phyloP scores from a whole-genome alignment of 225 moss, liverwort and hornwort species.

The Polytrichum commune region DNA sequence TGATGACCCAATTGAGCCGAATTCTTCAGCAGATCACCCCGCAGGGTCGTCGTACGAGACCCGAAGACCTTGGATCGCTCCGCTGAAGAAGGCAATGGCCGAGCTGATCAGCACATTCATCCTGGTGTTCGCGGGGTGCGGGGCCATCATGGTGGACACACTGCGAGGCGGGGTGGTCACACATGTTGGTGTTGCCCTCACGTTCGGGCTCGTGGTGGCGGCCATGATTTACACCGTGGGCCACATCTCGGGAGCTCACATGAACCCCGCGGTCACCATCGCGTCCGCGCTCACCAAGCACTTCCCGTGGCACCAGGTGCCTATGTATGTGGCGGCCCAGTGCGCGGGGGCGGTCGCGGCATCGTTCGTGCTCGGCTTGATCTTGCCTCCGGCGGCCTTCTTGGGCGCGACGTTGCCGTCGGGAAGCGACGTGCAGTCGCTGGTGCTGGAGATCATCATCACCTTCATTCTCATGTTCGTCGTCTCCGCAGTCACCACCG shows the following conservation, averaged over 20 bases:
- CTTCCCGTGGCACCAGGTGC: conserved; percentile 68
- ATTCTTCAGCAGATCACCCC: no score
- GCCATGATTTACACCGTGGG: conserved; percentile 53
- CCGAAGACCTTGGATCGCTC: no score
- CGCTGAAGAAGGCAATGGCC: conserved; percentile 22
- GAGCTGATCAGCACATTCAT: conserved; percentile 54
- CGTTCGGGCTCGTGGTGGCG: conserved; percentile 45
- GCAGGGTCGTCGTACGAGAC: no score
- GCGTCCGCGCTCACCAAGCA: conserved; percentile 37
- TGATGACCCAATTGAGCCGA: no score
- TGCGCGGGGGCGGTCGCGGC: conserved; percentile 43
- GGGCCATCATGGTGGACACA: conserved; percentile 47
- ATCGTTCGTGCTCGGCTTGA: conserved; percentile 45
- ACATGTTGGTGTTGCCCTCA: conserved; percentile 33
- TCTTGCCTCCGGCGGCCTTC: conserved; percentile 47
- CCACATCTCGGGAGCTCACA: conserved; percentile 17
- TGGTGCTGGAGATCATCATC: conserved; percentile 66
- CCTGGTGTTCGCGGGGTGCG: conserved; percentile 51
- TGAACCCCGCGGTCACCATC: conserved; percentile 53
- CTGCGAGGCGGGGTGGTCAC: conserved; percentile 41
- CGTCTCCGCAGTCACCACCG: conserved; percentile 69
- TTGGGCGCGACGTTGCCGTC: conserved; percentile 44
- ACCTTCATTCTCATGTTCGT: conserved; percentile 92
- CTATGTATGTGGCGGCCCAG: conserved; percentile 66
- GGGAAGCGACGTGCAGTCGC: conserved; percentile 48